Conservation (phyloP, 2,329 filamentous ascomycete genomes). For the Fusarium sublunatum region DNA sequence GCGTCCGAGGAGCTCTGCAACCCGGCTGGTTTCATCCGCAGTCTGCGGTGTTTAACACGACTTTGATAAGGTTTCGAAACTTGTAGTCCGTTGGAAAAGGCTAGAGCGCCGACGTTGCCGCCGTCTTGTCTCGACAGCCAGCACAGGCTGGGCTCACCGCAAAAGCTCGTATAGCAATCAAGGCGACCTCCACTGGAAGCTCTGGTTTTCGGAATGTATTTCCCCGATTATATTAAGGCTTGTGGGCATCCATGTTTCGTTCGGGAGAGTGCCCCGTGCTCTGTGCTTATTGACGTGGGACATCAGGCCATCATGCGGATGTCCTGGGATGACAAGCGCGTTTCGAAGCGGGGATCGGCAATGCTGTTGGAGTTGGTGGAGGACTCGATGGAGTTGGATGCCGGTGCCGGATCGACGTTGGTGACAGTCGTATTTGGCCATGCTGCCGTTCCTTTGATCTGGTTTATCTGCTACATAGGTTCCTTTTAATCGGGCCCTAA, state of each 20-base stretch:
- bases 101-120: slow-evolving; percentile 18
- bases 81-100: slow-evolving; percentile 20
- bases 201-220: slow-evolving; percentile 36
- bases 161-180: slow-evolving; percentile 12
- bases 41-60: slow-evolving; percentile 7
- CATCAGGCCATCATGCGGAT: slow-evolving; percentile 27
- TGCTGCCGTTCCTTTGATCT: slow-evolving; percentile 9
- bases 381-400: slow-evolving; percentile 20
- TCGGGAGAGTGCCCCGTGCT: slow-evolving; percentile 37
- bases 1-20: slow-evolving; percentile 31
- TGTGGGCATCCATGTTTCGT: slow-evolving; percentile 35
- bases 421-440: slow-evolving; percentile 16
- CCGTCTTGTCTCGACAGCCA: not conserved
- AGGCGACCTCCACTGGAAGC: slow-evolving; percentile 11
- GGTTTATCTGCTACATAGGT: not conserved
- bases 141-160: slow-evolving; percentile 7
- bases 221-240: slow-evolving; percentile 36
- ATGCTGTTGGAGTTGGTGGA: slow-evolving; percentile 25
- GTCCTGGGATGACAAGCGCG: slow-evolving; percentile 31
- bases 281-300: slow-evolving; percentile 32
- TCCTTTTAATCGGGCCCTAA: not conserved
- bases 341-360: slow-evolving; percentile 38
- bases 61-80: slow-evolving; percentile 34
- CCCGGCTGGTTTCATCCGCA: slow-evolving; percentile 29
- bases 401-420: slow-evolving; percentile 32